phyloP scores from a whole-genome alignment of 2,329 filamentous ascomycete species.

The Diaporthe capsici region DNA sequence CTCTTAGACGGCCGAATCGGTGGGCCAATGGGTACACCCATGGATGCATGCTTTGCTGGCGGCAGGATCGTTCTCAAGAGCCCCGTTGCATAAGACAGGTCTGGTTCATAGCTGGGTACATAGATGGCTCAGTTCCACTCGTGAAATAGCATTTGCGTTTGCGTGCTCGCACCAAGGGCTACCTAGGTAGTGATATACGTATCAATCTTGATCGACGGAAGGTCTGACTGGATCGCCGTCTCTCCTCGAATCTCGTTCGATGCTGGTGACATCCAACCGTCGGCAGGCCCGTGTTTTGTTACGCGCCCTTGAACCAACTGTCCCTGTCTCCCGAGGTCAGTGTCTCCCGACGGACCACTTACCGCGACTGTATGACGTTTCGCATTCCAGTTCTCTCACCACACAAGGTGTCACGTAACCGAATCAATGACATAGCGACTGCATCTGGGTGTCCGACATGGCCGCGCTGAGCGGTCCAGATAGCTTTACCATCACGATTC shows the following conservation, averaged over 20 bases:
- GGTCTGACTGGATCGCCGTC: not conserved
- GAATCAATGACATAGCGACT: not conserved
- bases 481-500: not conserved
- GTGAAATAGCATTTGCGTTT: slow-evolving; percentile 12
- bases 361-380: not conserved
- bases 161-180: not conserved
- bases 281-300: not conserved
- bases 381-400: not conserved
- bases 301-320: not conserved
- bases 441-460: not conserved
- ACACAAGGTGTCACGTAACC: not conserved
- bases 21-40: not conserved
- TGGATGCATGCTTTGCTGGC: slow-evolving; percentile 3
- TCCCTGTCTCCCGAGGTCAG: not conserved
- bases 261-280: not conserved
- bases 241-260: not conserved
- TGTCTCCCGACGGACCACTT: not conserved
- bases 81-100: slow-evolving; percentile 19
- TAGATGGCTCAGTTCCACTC: not conserved
- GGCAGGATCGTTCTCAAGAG: not conserved
- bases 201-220: not conserved
- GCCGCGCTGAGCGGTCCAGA: too few relatives aligned
- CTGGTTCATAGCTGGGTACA: slow-evolving; percentile 8
- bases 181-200: not conserved
- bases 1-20: not conserved